Conservation (phyloP, 495 filamentous ascomycete species). For the Podospora conica region DNA sequence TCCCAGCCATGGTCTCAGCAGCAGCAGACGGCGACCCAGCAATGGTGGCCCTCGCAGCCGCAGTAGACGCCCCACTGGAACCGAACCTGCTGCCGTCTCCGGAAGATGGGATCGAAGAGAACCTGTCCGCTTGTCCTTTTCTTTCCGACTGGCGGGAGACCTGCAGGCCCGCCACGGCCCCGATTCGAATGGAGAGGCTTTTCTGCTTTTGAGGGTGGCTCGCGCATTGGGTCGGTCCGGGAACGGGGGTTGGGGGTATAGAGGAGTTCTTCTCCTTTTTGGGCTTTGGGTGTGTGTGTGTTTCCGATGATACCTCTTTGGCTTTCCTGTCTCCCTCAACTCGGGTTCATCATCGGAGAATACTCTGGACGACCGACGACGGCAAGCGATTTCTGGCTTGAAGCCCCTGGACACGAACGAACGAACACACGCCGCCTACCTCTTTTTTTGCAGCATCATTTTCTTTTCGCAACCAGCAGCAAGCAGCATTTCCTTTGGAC, state of each 20-base stretch:
- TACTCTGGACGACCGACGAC: neutral
- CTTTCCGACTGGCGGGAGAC: constrained; percentile 13
- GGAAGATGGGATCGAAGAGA: no score
- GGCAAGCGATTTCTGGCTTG: neutral
- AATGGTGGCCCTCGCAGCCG: constrained; percentile 46
- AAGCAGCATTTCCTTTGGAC: neutral
- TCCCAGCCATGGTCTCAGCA: constrained; percentile 40
- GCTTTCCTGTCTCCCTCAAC: neutral
- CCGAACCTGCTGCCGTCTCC: neutral
- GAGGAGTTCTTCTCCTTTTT: constrained; percentile 24
- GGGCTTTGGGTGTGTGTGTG: neutral
- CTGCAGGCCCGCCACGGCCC: constrained; percentile 7
- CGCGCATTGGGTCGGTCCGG: constrained; percentile 13
- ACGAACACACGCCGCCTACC: neutral
- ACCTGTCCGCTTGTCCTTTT: neutral
- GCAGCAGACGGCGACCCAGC: constrained; percentile 32
- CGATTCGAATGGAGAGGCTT: constrained; percentile 20
- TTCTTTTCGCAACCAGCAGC: neutral
- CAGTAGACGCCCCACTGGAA: constrained; percentile 21
- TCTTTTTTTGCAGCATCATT: neutral
- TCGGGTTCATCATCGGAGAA: neutral
- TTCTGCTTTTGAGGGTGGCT: constrained; percentile 18
- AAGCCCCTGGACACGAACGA: neutral
- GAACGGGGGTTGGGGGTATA: constrained; percentile 20
- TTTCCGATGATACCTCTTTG: constrained; percentile 11